These are phyloP conservation scores for Sporothrix humicola DNA, from an alignment of 2,329 filamentous ascomycete species.

Conservation along the genomic window DNA sequence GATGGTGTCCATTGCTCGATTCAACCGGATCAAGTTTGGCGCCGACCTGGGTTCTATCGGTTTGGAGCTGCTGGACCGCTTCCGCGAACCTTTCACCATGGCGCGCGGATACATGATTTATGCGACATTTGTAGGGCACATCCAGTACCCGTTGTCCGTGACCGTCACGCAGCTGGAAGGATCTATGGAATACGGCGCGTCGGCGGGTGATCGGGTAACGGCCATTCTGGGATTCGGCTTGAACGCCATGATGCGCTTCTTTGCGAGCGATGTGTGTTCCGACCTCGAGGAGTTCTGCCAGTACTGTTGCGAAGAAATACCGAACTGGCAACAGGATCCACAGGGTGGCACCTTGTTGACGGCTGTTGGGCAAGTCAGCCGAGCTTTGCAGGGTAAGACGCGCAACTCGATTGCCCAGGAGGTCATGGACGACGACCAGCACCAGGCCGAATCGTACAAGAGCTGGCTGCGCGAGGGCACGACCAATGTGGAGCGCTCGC, in stretches of 20 bases:
- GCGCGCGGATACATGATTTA: slow-evolving; percentile 73
- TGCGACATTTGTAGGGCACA: slow-evolving; percentile 71
- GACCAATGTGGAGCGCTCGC: slow-evolving; percentile 66
- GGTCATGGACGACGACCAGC: slow-evolving; percentile 71
- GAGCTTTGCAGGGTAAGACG: slow-evolving; percentile 78
- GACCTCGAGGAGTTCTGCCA: slow-evolving; percentile 74
- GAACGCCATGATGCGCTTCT: slow-evolving; percentile 69
- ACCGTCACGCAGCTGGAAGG: slow-evolving; percentile 66
- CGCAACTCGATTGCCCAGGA: slow-evolving; percentile 54
- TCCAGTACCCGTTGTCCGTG: slow-evolving; percentile 65
- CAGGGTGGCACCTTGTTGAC: slow-evolving; percentile 74
- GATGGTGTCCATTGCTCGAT: slow-evolving; percentile 70
- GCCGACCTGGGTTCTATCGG: slow-evolving; percentile 67
- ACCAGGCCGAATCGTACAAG: slow-evolving; percentile 64
- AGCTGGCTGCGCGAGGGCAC: slow-evolving; percentile 60
- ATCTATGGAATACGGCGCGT: slow-evolving; percentile 68
- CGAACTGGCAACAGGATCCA: slow-evolving; percentile 72
- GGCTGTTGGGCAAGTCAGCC: slow-evolving; percentile 67
- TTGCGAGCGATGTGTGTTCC: slow-evolving; percentile 69
- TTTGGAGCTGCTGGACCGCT: slow-evolving; percentile 67
- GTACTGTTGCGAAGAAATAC: slow-evolving; percentile 75
- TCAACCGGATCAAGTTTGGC: slow-evolving; percentile 72
- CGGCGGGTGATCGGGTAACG: slow-evolving; percentile 72
- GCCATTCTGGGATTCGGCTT: slow-evolving; percentile 75
- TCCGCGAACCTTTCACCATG: slow-evolving; percentile 67